Conservation (phyloP, 208 protist species). For the Lotmaria passim region DNA sequence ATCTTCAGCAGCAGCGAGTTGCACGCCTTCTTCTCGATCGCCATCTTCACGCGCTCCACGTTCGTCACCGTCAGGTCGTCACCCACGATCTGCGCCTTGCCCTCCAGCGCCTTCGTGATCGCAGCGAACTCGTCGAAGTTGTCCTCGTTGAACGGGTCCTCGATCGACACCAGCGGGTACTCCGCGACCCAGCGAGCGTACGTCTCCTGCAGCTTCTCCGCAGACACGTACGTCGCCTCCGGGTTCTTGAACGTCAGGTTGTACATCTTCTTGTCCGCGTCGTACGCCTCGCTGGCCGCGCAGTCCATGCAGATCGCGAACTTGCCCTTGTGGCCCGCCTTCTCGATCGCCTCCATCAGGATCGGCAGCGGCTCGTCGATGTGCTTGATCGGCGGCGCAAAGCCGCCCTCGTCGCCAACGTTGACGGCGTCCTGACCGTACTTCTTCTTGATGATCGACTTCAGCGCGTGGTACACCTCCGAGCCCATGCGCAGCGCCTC, state of each 20-base stretch:
- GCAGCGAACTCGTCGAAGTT: slow-evolving; percentile 94
- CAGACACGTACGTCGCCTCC: slow-evolving; percentile 73
- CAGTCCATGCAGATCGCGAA: slow-evolving; percentile 99
- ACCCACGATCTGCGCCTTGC: slow-evolving; percentile 96
- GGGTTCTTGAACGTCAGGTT: slow-evolving; percentile 98
- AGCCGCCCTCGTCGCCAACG: slow-evolving; percentile 99
- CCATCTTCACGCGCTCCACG: slow-evolving; percentile 95
- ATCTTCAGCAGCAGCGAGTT: slow-evolving; percentile 99
- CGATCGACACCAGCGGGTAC: slow-evolving; percentile 98
- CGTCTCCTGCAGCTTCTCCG: slow-evolving; percentile 86
- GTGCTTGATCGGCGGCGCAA: slow-evolving; percentile 95
- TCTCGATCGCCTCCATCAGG: slow-evolving; percentile 96
- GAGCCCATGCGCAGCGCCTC: slow-evolving; percentile 96
- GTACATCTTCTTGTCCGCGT: slow-evolving; percentile 92
- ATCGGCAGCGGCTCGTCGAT: slow-evolving; percentile 97
- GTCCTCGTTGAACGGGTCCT: slow-evolving; percentile 99
- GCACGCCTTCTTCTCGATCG: slow-evolving; percentile 91
- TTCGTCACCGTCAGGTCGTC: slow-evolving; percentile 99
- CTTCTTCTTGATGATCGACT: slow-evolving; percentile 95
- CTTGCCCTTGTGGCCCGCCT: slow-evolving; percentile 94
- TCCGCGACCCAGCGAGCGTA: slow-evolving; percentile 92
- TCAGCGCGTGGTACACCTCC: slow-evolving; percentile 99
- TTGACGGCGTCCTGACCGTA: slow-evolving; percentile 97
- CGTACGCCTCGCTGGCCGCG: slow-evolving; percentile 98
- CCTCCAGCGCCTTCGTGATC: slow-evolving; percentile 76